Percentiles rank a stretch among this genome's conserved stretches.
These are phyloP conservation scores for Phyllosticta ampelicida DNA, from an alignment of 2,329 filamentous ascomycete species.

Conservation along the genomic window DNA sequence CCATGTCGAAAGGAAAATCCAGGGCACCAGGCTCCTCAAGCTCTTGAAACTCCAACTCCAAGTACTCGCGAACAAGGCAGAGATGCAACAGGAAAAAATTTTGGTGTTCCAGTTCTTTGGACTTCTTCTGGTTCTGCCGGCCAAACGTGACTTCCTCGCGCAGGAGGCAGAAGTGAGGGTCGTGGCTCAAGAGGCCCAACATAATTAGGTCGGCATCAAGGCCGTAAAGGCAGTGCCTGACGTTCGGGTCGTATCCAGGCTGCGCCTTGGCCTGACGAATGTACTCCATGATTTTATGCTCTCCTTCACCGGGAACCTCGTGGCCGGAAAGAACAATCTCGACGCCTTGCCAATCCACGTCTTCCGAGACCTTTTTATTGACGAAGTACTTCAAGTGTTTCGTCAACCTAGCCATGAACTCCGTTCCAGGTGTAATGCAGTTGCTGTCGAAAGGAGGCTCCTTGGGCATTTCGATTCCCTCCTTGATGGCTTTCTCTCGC, in stretches of 20 bases:
- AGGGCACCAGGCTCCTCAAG: constrained; percentile 63
- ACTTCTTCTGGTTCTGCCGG: constrained; percentile 73
- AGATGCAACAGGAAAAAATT: constrained; percentile 97
- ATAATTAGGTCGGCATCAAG: constrained; percentile 97
- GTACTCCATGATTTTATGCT: constrained; percentile 99
- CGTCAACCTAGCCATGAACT: constrained; percentile 95
- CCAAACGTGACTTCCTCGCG: constrained; percentile 98
- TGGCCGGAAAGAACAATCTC: constrained; percentile 95
- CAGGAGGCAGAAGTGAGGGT: constrained; percentile 94
- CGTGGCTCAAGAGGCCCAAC: constrained; percentile 92
- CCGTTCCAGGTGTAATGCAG: constrained; percentile 94
- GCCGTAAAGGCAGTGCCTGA: constrained; percentile 93
- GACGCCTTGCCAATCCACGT: constrained; percentile 93
- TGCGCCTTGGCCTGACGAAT: constrained; percentile 96
- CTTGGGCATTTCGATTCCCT: constrained; percentile 87
- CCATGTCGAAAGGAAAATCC: constrained; percentile 78
- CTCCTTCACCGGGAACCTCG: constrained; percentile 93
- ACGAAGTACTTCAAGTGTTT: constrained; percentile 95
- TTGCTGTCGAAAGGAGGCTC: constrained; percentile 98
- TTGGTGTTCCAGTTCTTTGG: constrained; percentile 94
- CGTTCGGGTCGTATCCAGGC: constrained; percentile 80
- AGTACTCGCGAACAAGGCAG: constrained; percentile 92
- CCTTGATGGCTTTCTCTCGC: constrained; percentile 79
- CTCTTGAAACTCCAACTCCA: constrained; percentile 95
- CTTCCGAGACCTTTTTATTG: constrained; percentile 96